These are phyloP conservation scores for Amphibolis antarctica DNA, from an alignment of 106 monocot genomes.

Conservation along the genomic window DNA sequence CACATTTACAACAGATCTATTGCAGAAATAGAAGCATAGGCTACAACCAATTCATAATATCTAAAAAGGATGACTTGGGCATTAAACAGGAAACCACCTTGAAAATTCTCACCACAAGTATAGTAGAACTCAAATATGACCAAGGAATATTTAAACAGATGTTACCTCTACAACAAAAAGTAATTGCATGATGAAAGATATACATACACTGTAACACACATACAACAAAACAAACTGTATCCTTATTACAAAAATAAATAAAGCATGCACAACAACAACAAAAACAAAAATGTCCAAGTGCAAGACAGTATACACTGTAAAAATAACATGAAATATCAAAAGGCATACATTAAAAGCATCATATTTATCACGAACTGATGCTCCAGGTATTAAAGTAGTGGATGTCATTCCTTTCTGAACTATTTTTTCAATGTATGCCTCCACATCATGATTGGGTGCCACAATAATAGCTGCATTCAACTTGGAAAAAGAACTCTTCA, in stretches of 20 bases:
- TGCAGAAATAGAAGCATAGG: neutral
- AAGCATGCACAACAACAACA: neutral
- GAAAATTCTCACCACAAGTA: no score
- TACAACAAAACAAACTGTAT: no score
- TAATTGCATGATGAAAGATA: no score
- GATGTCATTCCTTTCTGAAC: slow-evolving; percentile 29
- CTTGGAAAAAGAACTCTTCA: slow-evolving; percentile 33
- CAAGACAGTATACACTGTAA: neutral
- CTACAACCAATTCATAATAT: no score
- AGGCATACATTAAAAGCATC: slow-evolving; percentile 63
- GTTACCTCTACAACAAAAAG: no score
- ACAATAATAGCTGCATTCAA: slow-evolving; percentile 45
- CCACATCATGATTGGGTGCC: slow-evolving; percentile 66
- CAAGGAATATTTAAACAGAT: no score
- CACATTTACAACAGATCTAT: neutral
- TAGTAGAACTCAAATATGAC: no score
- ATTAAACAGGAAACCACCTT: no score
- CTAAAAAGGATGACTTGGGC: no score
- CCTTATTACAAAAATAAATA: neutral
- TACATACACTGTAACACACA: no score
- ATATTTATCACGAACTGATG: slow-evolving; percentile 55
- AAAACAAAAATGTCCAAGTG: neutral
- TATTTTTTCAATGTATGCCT: slow-evolving; percentile 30
- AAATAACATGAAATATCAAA: neutral
- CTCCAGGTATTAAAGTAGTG: slow-evolving; percentile 44